A percentile compares a stretch with the other conserved stretches of the same genome.
phyloP scores from a whole-genome alignment of 352 stramenopile genomes.

The Plasmopara halstedii region DNA sequence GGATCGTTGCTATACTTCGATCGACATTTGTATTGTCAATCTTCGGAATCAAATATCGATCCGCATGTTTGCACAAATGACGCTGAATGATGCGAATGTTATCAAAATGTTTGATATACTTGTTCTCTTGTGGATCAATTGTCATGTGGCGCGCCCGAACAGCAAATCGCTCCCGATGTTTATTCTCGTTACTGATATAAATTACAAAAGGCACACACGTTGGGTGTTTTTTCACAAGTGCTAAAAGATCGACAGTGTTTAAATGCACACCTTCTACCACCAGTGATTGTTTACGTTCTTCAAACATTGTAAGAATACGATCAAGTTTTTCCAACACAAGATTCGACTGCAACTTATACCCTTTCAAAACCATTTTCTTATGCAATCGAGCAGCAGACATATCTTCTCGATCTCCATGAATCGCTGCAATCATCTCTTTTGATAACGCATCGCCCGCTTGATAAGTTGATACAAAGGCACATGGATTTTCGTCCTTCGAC shows the following conservation, averaged over 20 bases:
- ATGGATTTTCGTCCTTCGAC: constrained; percentile 71
- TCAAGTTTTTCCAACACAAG: constrained; percentile 81
- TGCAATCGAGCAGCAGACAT: constrained; percentile 71
- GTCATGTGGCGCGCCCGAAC: constrained; percentile 84
- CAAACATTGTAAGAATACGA: constrained; percentile 79
- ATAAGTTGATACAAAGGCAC: constrained; percentile 82
- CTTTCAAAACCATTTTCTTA: constrained; percentile 74
- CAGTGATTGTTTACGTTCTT: constrained; percentile 69
- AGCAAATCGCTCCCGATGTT: constrained; percentile 80
- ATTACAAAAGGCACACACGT: constrained; percentile 85
- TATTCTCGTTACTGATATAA: constrained; percentile 86
- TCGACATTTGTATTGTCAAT: constrained; percentile 88
- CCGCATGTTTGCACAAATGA: constrained; percentile 77
- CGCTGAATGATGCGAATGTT: constrained; percentile 87
- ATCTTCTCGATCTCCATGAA: constrained; percentile 26
- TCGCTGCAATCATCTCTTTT: constrained; percentile 38
- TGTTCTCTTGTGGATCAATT: constrained; percentile 83
- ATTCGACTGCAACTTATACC: constrained; percentile 78
- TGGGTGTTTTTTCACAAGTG: constrained; percentile 70
- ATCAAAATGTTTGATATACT: constrained; percentile 89
- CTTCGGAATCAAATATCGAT: constrained; percentile 82
- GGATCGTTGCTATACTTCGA: constrained; percentile 77
- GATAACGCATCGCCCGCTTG: constrained; percentile 75
- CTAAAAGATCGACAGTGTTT: constrained; percentile 75
- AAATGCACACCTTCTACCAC: constrained; percentile 84